phyloP scores from a whole-genome alignment of 805 yeast species.

The Metschnikowia borealis region DNA sequence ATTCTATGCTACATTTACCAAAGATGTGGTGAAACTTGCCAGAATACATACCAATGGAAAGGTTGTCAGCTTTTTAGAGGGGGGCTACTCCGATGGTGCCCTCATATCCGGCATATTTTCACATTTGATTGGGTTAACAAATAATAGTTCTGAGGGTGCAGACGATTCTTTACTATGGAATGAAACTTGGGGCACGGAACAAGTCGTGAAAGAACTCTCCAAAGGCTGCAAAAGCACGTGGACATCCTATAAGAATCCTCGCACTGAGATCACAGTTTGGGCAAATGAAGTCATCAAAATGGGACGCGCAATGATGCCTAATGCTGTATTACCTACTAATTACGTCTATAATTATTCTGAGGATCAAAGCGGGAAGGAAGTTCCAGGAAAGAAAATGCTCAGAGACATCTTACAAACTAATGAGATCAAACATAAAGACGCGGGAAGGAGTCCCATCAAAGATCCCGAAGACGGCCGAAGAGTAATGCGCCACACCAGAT shows the following conservation, averaged over 20 bases:
- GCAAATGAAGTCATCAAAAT: constrained; percentile 59
- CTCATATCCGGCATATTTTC: constrained; percentile 74
- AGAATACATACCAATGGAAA: constrained; percentile 58
- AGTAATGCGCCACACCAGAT: constrained; percentile 35
- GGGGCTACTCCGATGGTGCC: constrained; percentile 85
- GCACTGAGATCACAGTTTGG: constrained; percentile 53
- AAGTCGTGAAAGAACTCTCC: constrained; percentile 59
- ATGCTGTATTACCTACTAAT: constrained; percentile 37
- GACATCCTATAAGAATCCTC: constrained; percentile 54
- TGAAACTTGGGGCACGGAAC: constrained; percentile 58
- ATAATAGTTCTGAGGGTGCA: constrained; percentile 25
- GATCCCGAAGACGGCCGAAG: constrained; percentile 30
- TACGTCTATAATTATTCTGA: constrained; percentile 30
- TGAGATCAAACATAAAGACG: constrained; percentile 6
- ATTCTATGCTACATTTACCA: constrained; percentile 68
- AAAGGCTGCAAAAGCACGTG: constrained; percentile 68
- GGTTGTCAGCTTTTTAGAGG: constrained; percentile 69
- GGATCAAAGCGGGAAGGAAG: constrained; percentile 1
- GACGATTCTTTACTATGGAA: constrained; percentile 47
- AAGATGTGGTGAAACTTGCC: constrained; percentile 68
- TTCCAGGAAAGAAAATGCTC: constrained; percentile 26
- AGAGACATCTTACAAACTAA: constrained; percentile 24
- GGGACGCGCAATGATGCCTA: constrained; percentile 62
- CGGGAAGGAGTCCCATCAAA: constrained; percentile 18
- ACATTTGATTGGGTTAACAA: constrained; percentile 68